Evolutionary conservation across 352 stramenopile genomes (phyloP), one percentile per base, ranked within the genome.

Genomic region (Porosira glacialis): DNA sequence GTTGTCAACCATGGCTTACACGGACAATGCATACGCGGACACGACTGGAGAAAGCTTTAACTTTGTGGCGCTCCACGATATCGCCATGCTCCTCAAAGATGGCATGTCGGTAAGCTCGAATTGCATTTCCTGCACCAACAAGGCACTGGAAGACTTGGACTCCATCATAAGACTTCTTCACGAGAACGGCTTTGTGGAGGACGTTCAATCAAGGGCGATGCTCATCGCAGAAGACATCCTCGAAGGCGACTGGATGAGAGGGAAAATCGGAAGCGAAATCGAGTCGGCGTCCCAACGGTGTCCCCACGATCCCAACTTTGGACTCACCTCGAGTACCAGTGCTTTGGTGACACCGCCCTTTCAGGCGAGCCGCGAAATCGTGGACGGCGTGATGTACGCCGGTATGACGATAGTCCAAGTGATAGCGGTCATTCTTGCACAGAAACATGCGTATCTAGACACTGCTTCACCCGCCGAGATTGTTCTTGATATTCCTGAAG

Each of bases 1-100:
- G 81, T 43, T 89, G 17, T 70, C 77, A 17, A 82, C 61, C 10
- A 75, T 89, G 38, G 55, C 53, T n/a, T 8, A 30, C 26, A 70
- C 60, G n/a, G 22, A 60, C 7, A 49, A 60, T 6, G 39, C 47
- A 36, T 15, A 41, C n/a, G 24, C 4, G 11, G 17, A 59, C 31
- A 28, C 65, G 51, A 17, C 64, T 74, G 66, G 65, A 15, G n/a
- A n/a, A n/a, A n/a, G n/a, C n/a, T n/a, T n/a, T n/a, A n/a, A n/a
- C n/a, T n/a, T n/a, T n/a, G 13, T 74, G 17, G 51, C 65, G 21
- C 57, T 77, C 7, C 49, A 73, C 22, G 60, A 67, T n/a, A 70
- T 81, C 17, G 28, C 71, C 15, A 24, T 75, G 19, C 7, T 77
- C 11, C 71, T 78, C 24, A 66, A 70, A 38, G 49, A 31, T 28